Evolutionary conservation across 2,329 filamentous ascomycete genomes (phyloP).

Genomic region (Fusarium bactridioides): DNA sequence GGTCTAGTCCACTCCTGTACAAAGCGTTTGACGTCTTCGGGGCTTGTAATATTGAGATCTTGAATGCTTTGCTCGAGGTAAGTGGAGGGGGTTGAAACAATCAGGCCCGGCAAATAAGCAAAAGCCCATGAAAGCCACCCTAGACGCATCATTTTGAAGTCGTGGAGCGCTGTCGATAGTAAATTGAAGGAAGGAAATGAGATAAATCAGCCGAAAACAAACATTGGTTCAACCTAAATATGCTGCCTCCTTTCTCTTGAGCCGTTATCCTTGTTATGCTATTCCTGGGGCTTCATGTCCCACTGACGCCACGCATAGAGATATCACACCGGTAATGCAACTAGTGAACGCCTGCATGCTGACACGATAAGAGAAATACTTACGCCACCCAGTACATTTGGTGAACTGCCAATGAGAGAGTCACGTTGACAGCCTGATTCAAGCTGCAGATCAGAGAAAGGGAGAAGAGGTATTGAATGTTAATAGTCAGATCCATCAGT

Average conservation of each 20-base stretch:
- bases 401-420: neutral
- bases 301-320: neutral
- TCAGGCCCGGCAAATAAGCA: neutral
- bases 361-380: neutral
- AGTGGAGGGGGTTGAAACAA: neutral
- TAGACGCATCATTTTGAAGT: neutral
- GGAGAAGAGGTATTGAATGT: neutral
- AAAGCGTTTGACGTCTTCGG: neutral
- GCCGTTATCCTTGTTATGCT: neutral
- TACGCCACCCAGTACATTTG: rapidly evolving
- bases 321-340: neutral
- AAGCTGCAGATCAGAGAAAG: too few relatives aligned
- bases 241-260: neutral
- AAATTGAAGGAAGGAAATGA: rapidly evolving
- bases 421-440: neutral
- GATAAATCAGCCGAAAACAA: rapidly evolving
- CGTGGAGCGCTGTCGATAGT: rapidly evolving
- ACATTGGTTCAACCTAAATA: rapidly evolving
- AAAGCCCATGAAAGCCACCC: neutral
- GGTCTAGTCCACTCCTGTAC: neutral
- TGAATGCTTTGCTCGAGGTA: neutral
- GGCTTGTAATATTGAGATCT: neutral
- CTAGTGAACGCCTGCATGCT: neutral
- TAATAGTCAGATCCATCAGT: neutral
- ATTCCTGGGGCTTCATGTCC: rapidly evolving